phyloP scores from a whole-genome alignment of 2,329 filamentous ascomycete genomes.

The Metarhizium guizhouense region DNA sequence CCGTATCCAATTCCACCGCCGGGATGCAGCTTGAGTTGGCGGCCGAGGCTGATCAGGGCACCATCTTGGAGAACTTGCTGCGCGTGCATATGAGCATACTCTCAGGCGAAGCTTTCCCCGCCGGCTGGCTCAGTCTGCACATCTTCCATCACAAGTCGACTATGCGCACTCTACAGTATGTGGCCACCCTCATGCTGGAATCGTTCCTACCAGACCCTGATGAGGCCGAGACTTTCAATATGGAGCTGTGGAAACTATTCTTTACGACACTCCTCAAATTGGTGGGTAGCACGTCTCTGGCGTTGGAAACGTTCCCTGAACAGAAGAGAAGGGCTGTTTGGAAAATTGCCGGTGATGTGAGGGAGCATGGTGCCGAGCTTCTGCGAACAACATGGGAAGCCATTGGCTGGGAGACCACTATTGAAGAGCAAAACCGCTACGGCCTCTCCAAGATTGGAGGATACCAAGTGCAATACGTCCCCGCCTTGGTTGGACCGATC shows the following conservation, averaged over 20 bases:
- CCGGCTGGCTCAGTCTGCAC: slow-evolving; percentile 83
- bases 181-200: slow-evolving; percentile 72
- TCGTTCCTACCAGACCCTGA: slow-evolving; percentile 82
- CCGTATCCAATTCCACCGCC: slow-evolving; percentile 61
- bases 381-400: slow-evolving; percentile 84
- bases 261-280: slow-evolving; percentile 84
- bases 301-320: slow-evolving; percentile 91
- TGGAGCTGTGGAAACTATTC: slow-evolving; percentile 87
- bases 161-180: slow-evolving; percentile 75
- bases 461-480: slow-evolving; percentile 97
- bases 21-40: slow-evolving; percentile 69
- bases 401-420: slow-evolving; percentile 87
- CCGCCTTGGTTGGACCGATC: slow-evolving; percentile 80
- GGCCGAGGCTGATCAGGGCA: slow-evolving; percentile 63
- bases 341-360: slow-evolving; percentile 97
- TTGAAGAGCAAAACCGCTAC: slow-evolving; percentile 70
- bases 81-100: slow-evolving; percentile 85
- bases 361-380: slow-evolving; percentile 82
- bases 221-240: slow-evolving; percentile 85
- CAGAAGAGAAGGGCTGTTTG: slow-evolving; percentile 94
- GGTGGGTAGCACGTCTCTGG: slow-evolving; percentile 79
- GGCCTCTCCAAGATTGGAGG: slow-evolving; percentile 80
- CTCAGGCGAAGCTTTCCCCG: slow-evolving; percentile 80
- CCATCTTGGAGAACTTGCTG: slow-evolving; percentile 68
- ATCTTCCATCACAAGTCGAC: slow-evolving; percentile 90